phyloP scores from a whole-genome alignment of 257 asterid genomes.

The Gynochthodes officinalis region DNA sequence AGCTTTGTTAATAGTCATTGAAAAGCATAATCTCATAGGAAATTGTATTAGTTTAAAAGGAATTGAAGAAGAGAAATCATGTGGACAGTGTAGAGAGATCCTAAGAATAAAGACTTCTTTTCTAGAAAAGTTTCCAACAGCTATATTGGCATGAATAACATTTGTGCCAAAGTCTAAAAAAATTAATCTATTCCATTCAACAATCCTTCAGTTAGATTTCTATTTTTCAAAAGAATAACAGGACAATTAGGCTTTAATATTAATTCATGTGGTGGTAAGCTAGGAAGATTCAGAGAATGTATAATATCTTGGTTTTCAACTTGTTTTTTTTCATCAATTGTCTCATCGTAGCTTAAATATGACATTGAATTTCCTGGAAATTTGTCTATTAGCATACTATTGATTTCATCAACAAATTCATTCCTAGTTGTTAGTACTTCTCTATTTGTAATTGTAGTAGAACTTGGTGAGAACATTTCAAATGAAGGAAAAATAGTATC shows the following conservation, averaged over 20 bases:
- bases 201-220: neutral
- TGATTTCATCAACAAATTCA: neutral
- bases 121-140: neutral
- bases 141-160: neutral
- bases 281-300: neutral
- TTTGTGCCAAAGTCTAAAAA: neutral
- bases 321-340: neutral
- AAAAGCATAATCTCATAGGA: neutral
- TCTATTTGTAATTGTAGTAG: neutral
- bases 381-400: neutral
- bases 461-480: too few species aligned
- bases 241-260: neutral
- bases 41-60: neutral
- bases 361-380: neutral
- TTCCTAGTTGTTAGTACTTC: neutral
- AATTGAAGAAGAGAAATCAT: neutral
- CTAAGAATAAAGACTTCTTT: neutral
- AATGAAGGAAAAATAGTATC: too few species aligned
- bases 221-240: neutral
- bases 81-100: neutral
- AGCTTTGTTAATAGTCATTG: slow-evolving; percentile 1
- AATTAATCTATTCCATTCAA: neutral
- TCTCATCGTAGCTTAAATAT: neutral
- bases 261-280: neutral
- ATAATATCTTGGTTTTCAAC: neutral